Evolutionary conservation across 2,329 filamentous ascomycete species (phyloP), one percentile per base, ranked within the genome.

Genomic region (Penicillium sp.): DNA sequence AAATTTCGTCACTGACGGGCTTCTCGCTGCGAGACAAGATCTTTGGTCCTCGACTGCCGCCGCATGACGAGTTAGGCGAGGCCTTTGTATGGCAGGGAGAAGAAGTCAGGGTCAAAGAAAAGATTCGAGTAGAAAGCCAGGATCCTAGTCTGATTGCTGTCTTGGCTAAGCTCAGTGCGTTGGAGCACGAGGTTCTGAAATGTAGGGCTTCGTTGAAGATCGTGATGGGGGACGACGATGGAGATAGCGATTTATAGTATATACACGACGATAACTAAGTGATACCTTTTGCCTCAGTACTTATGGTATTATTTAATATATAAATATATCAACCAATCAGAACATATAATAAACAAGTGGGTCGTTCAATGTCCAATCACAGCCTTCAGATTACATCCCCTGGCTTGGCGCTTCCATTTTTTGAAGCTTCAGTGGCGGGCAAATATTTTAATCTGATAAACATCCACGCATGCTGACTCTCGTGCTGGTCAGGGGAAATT

Each of bases 41-140:
- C 11, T 76, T 79, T 56, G 77, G 77, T 1, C 65, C 67, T 47
- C 70, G 68, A 51, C 79, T 85, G 18, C 78, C 87, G 2, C 85
- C 87, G 63, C 89, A 92, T 70, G 89, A 92, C 71, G 93, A 97
- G 73, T 85, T 87, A 61, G 88, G 93, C 59, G 82, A 85, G 38
- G 77, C 89, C 0, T 97, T 96, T 71, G 78, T 77, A 3, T 97
- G 82, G 73, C 77, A 76, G 14, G 82, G 83, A 4, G 81, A 85
- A 56, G 85, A 94, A 60, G 91, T 97, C 2, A 87, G 85, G 61
- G 93, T 97, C 47, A 85, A 87, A 63, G 93, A 97, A 71, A 97
- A 97, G 76, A 83, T 96, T 4, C 82, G 89, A 42, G 87, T 97
- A 1, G 92, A 96, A 72, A 93, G 85, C 65, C 90, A 91, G 55